phyloP scores from a whole-genome alignment of 768 basidiomycete species.

The Amanita inopinata region DNA sequence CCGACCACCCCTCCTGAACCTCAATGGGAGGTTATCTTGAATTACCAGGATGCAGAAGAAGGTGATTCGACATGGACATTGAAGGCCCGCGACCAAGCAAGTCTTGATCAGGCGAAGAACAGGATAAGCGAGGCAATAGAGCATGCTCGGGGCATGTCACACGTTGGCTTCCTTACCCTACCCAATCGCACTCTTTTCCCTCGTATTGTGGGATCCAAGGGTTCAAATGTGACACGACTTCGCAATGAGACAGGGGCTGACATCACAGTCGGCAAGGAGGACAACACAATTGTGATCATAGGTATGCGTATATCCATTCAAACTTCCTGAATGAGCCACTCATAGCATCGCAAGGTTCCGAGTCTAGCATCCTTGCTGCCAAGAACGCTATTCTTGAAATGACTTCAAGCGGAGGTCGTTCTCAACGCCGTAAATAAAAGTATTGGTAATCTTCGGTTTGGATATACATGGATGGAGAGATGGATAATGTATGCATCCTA shows the following conservation, averaged over 20 bases:
- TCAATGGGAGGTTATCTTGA: conserved; percentile 69
- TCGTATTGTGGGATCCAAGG: conserved; percentile 87
- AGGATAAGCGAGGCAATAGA: conserved; percentile 60
- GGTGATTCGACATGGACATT: conserved; percentile 82
- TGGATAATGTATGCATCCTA: conserved; percentile 2
- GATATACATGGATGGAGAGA: conserved; percentile 1
- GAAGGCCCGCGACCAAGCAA: conserved; percentile 67
- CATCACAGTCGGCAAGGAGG: conserved; percentile 84
- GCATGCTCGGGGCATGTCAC: conserved; percentile 61
- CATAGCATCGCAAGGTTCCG: conserved; percentile 40
- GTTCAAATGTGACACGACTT: conserved; percentile 80
- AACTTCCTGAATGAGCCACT: conserved; percentile 4
- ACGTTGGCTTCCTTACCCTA: conserved; percentile 80
- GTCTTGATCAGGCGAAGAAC: conserved; percentile 67
- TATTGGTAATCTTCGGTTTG: conserved; percentile 10
- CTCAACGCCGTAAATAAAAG: conserved; percentile 29
- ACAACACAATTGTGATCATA: conserved; percentile 77
- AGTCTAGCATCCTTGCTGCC: conserved; percentile 57
- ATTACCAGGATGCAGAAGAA: conserved; percentile 76
- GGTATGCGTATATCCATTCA: conserved; percentile 38
- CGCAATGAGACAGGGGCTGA: conserved; percentile 86
- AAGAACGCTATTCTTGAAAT: conserved; percentile 70
- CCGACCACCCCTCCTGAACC: conserved; percentile 30
- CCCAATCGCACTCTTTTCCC: conserved; percentile 82
- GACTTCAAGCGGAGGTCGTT: conserved; percentile 28